Conservation (phyloP, 345 rosid genomes). For the Salix purpurea region DNA sequence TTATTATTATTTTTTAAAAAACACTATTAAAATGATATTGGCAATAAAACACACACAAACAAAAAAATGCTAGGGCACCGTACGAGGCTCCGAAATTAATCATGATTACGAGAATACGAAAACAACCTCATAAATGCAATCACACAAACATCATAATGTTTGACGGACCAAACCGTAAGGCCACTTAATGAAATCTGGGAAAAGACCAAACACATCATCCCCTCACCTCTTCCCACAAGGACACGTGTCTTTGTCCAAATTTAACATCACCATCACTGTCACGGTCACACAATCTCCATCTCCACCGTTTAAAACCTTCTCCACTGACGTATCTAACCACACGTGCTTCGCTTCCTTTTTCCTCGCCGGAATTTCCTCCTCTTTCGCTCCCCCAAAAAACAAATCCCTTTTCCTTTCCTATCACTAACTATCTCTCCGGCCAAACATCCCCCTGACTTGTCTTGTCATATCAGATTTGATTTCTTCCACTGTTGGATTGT, state of each 20-base stretch:
- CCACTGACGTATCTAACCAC: not conserved
- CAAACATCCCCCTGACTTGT: not conserved
- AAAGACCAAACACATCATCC: not conserved
- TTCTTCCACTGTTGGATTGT: not conserved
- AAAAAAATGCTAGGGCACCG: no score
- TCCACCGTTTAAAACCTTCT: not conserved
- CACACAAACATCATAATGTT: no score
- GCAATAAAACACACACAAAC: no score
- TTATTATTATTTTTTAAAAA: no score
- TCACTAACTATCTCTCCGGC: not conserved
- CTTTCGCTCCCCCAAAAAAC: not conserved
- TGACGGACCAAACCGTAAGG: no score
- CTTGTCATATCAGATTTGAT: not conserved
- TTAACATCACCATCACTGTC: not conserved
- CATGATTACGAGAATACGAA: no score
- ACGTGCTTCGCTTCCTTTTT: slow-evolving; percentile 27
- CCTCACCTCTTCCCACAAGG: not conserved
- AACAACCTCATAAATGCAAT: no score
- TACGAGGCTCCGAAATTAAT: no score
- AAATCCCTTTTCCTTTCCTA: not conserved
- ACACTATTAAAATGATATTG: no score
- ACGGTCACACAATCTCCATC: not conserved
- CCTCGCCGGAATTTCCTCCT: slow-evolving; percentile 28
- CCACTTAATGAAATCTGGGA: not conserved
- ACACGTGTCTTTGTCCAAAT: slow-evolving; percentile 6